phyloP scores from a whole-genome alignment of 106 monocot species.

The Acanthochlamys bracteata region DNA sequence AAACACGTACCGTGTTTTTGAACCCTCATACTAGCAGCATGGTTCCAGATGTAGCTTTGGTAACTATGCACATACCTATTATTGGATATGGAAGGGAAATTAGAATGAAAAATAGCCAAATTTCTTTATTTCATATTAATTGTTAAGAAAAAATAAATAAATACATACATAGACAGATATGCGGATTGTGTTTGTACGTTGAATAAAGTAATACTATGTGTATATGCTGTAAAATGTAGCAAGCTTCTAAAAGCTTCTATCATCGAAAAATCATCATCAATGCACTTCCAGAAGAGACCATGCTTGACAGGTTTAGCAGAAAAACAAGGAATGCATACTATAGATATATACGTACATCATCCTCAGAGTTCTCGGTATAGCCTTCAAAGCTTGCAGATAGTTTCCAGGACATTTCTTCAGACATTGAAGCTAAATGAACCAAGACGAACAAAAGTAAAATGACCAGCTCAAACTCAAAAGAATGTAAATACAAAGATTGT shows the following conservation, averaged over 20 bases:
- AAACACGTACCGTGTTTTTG: conserved; percentile 61
- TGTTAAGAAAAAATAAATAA: not conserved
- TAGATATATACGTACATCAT: conserved; percentile 71
- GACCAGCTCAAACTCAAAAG: too few relatives aligned
- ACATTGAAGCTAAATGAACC: conserved; percentile 62
- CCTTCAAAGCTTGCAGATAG: conserved; percentile 81
- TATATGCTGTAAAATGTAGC: too few relatives aligned
- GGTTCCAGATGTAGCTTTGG: conserved; percentile 99
- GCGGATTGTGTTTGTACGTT: too few relatives aligned
- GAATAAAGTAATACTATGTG: too few relatives aligned
- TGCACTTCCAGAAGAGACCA: too few relatives aligned
- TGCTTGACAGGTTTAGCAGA: not conserved
- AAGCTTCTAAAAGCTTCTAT: too few relatives aligned
- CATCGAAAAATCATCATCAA: too few relatives aligned
- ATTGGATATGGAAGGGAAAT: not conserved
- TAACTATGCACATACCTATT: conserved; percentile 99
- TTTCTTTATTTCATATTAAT: too few relatives aligned
- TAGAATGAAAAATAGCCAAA: too few relatives aligned
- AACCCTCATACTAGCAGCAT: conserved; percentile 88
- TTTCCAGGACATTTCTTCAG: conserved; percentile 98
- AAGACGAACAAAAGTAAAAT: too few relatives aligned
- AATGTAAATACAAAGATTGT: too few relatives aligned
- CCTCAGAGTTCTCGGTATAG: conserved; percentile 92
- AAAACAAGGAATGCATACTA: not conserved
- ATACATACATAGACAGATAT: too few relatives aligned